A percentile compares a stretch with the other conserved stretches of the same genome.
These are phyloP conservation scores for Lithospermum erythrorhizon DNA, from an alignment of 257 asterid genomes.

Conservation along the genomic window DNA sequence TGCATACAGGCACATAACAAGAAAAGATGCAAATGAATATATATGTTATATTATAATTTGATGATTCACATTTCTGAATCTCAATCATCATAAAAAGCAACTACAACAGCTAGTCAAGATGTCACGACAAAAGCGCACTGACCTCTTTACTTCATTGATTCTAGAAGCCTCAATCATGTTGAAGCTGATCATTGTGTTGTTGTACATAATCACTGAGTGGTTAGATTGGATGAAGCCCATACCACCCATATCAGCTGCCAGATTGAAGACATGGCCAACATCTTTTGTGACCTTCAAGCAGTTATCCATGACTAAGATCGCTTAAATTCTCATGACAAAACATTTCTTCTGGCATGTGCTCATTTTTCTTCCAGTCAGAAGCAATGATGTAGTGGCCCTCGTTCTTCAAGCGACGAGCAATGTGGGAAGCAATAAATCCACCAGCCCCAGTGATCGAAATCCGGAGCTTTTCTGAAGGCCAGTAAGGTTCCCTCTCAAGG, in stretches of 20 bases:
- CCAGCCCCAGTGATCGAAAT: constrained; percentile 83
- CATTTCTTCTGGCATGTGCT: constrained; percentile 85
- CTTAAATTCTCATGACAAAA: constrained; percentile 81
- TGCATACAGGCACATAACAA: no score
- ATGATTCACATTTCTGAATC: background rate
- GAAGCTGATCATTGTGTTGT: constrained; percentile 82
- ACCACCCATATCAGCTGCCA: constrained; percentile 91
- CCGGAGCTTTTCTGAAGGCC: constrained; percentile 67
- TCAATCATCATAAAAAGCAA: background rate
- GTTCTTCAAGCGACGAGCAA: constrained; percentile 68
- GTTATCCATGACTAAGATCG: constrained; percentile 90
- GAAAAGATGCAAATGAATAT: background rate
- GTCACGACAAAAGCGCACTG: background rate
- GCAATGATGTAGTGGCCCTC: constrained; percentile 84
- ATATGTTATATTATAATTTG: background rate
- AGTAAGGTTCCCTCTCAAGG: constrained; percentile 70
- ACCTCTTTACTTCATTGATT: constrained; percentile 70
- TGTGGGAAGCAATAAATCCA: constrained; percentile 81
- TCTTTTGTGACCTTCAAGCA: constrained; percentile 60
- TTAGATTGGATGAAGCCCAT: constrained; percentile 90
- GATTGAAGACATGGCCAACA: constrained; percentile 71
- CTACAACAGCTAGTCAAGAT: background rate
- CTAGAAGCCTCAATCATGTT: constrained; percentile 84
- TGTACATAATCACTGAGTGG: constrained; percentile 83
- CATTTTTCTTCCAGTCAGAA: constrained; percentile 85